Conservation (phyloP, 2,329 filamentous ascomycete genomes). For the Fusarium concolor region DNA sequence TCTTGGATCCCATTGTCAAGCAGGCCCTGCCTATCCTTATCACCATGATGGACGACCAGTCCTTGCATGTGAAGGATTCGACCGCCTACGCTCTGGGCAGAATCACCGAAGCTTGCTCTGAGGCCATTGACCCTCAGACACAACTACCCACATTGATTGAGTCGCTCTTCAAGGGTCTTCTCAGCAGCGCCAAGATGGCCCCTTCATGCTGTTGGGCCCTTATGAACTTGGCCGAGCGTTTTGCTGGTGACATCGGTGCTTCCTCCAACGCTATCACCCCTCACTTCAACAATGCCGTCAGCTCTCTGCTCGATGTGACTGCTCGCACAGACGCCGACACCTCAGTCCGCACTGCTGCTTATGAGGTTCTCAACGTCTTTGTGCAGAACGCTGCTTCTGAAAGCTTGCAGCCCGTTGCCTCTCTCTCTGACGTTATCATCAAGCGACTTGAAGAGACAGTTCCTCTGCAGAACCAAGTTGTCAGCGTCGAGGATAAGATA, state of each 20-base stretch:
- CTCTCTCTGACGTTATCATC: slow-evolving; percentile 87
- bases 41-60: slow-evolving; percentile 88
- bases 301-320: slow-evolving; percentile 86
- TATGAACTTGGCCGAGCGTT: slow-evolving; percentile 97
- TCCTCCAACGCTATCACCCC: slow-evolving; percentile 84
- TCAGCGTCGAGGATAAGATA: slow-evolving; percentile 96
- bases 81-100: slow-evolving; percentile 95
- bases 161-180: slow-evolving; percentile 88
- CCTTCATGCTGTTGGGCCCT: slow-evolving; percentile 98
- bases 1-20: slow-evolving; percentile 93
- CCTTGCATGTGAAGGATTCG: slow-evolving; percentile 93
- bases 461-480: slow-evolving; percentile 89
- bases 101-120: slow-evolving; percentile 92
- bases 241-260: slow-evolving; percentile 85
- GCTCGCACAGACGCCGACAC: slow-evolving; percentile 86
- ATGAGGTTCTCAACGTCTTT: slow-evolving; percentile 96
- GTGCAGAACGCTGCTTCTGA: slow-evolving; percentile 91
- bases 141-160: slow-evolving; percentile 88
- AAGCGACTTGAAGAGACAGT: slow-evolving; percentile 92
- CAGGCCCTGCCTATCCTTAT: slow-evolving; percentile 94
- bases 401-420: slow-evolving; percentile 82
- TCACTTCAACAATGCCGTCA: slow-evolving; percentile 93
- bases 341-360: slow-evolving; percentile 91
- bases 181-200: slow-evolving; percentile 95
- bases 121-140: slow-evolving; percentile 85